Conservation (phyloP, 345 rosid genomes). For the Mallotus nudiflorus region DNA sequence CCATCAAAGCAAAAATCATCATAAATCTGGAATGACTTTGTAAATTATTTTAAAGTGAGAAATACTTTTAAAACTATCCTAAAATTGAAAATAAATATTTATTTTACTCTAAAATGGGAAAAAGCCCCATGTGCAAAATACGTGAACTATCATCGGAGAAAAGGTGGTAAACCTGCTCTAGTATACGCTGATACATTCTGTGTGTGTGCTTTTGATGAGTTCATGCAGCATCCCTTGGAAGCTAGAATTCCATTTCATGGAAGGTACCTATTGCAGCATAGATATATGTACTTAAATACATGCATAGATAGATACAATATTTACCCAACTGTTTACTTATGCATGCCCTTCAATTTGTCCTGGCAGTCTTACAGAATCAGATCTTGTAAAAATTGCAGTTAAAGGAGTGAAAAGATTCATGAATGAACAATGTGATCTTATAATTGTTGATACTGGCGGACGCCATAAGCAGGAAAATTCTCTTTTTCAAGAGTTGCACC, state of each 20-base stretch:
- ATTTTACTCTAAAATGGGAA: too few species aligned
- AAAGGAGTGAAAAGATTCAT: constrained; percentile 92
- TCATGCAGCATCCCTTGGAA: constrained; percentile 82
- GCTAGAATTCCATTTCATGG: constrained; percentile 87
- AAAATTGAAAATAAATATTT: too few species aligned
- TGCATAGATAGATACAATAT: too few species aligned
- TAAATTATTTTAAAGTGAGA: too few species aligned
- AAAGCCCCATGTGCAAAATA: constrained; percentile 84
- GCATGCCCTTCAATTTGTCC: constrained; percentile 6
- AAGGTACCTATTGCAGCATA: constrained; percentile 41
- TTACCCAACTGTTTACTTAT: not conserved
- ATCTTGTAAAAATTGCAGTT: constrained; percentile 88
- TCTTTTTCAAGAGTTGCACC: constrained; percentile 96
- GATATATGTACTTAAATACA: not conserved
- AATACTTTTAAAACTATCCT: too few species aligned
- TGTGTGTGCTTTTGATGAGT: constrained; percentile 86
- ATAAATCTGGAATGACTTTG: too few species aligned
- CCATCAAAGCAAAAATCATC: too few species aligned
- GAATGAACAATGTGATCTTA: constrained; percentile 87
- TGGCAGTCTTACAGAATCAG: constrained; percentile 82
- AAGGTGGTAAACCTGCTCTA: constrained; percentile 80
- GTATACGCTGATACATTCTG: constrained; percentile 92
- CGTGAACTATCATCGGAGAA: constrained; percentile 80
- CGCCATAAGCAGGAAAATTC: constrained; percentile 96
- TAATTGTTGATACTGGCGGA: constrained; percentile 92